phyloP scores from a whole-genome alignment of 2,329 filamentous ascomycete species.

The Ascochyta clinopodiicola region DNA sequence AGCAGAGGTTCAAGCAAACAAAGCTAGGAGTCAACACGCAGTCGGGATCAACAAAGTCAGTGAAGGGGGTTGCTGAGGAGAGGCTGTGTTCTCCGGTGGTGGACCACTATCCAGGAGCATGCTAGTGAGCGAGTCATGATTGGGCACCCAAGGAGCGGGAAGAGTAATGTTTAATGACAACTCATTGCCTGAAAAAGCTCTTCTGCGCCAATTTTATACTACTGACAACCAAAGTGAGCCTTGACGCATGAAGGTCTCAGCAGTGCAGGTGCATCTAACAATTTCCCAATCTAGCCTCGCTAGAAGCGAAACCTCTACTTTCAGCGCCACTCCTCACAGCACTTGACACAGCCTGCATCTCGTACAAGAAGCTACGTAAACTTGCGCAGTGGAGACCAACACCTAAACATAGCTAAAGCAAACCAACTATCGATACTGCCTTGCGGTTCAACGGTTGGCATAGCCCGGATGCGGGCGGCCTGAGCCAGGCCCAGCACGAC shows the following conservation, averaged over 20 bases:
- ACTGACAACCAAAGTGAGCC: neutral
- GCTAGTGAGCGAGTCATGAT: constrained; percentile 12
- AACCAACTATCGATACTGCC: neutral
- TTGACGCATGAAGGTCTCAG: neutral
- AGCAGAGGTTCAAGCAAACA: constrained; percentile 15
- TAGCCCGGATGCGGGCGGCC: constrained; percentile 12
- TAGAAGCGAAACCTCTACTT: constrained; percentile 2
- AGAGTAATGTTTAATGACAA: neutral
- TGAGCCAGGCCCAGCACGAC: constrained; percentile 9
- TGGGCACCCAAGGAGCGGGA: neutral
- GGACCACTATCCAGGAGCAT: constrained; percentile 5
- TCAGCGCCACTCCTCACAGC: neutral
- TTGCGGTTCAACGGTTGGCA: constrained; percentile 8
- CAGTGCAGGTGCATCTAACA: constrained; percentile 4
- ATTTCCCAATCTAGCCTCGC: constrained; percentile 4
- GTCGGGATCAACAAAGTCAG: constrained; percentile 1
- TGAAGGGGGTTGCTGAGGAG: constrained; percentile 4
- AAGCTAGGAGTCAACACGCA: constrained; percentile 7
- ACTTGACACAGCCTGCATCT: neutral
- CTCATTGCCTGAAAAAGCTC: neutral
- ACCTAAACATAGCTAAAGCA: constrained; percentile 10
- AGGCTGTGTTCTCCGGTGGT: neutral
- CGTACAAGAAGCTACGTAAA: neutral
- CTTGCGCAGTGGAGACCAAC: neutral
- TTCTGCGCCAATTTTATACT: neutral